Evolutionary conservation across 148 eudicot genomes (phyloP).

Genomic region (Camellia granthamiana): DNA sequence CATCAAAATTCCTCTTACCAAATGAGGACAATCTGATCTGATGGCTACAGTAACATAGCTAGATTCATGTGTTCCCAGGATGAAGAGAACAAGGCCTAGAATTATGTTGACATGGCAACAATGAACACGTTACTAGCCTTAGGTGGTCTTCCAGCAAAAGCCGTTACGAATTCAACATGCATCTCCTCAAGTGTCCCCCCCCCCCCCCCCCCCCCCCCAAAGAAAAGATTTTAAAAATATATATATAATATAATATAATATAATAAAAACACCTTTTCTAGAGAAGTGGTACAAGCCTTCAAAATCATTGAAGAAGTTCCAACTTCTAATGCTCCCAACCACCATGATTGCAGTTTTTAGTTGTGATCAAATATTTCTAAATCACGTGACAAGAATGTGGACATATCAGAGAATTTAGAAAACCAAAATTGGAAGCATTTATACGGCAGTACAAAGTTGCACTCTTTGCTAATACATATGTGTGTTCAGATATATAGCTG

Average conservation of each 20-base stretch:
- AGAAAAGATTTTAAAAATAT: no score
- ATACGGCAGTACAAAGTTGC: neutral
- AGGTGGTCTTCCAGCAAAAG: no score
- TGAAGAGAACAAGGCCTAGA: no score
- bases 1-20: neutral
- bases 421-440: neutral
- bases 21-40: neutral
- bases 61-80: no score
- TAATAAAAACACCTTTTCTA: no score
- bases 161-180: no score
- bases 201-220: no score
- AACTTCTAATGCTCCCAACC: neutral
- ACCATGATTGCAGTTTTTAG: neutral
- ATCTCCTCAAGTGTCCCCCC: no score
- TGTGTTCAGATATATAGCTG: neutral
- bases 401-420: neutral
- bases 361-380: neutral
- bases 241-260: no score
- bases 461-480: neutral
- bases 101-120: no score
- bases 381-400: neutral
- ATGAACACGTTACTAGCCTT: no score
- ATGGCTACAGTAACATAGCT: no score
- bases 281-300: neutral
- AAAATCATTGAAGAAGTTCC: neutral